A percentile compares a stretch with the other conserved stretches of the same genome.
Conservation (phyloP, 2,329 filamentous ascomycete species). For the Sarocladium oryzae region DNA sequence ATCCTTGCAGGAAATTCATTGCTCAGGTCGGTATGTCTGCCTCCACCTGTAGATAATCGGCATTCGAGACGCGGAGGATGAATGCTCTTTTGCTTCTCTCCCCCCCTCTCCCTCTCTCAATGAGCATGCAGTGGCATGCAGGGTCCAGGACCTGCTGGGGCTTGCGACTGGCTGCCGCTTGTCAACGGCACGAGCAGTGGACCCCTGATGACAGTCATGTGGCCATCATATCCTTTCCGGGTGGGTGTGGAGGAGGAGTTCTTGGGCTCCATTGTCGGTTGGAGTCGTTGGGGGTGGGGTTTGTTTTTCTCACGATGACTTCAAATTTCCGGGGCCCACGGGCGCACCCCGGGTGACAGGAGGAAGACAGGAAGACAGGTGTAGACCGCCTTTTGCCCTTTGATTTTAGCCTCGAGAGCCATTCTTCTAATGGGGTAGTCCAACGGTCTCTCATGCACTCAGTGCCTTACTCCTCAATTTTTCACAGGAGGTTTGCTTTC, state of each 20-base stretch:
- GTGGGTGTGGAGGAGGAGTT: neutral
- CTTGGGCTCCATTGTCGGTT: neutral
- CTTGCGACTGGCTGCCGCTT: neutral
- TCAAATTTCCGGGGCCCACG: neutral
- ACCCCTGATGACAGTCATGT: neutral
- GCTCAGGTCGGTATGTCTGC: too few relatives aligned
- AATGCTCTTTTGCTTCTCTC: too few relatives aligned
- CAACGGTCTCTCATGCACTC: too few relatives aligned
- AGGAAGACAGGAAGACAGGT: too few relatives aligned
- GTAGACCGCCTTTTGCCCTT: neutral
- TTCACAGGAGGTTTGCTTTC: too few relatives aligned
- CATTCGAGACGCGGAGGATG: too few relatives aligned
- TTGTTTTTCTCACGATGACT: neutral
- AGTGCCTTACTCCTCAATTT: too few relatives aligned
- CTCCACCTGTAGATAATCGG: too few relatives aligned
- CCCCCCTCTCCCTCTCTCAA: neutral
- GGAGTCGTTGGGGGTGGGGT: neutral
- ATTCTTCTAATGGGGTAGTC: too few relatives aligned
- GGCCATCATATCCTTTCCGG: neutral
- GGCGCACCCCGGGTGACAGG: neutral
- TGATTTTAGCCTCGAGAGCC: too few relatives aligned
- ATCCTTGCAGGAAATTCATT: too few relatives aligned
- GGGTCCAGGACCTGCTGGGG: slow-evolving; percentile 1
- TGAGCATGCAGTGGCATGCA: slow-evolving; percentile 1
- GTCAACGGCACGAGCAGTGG: neutral